Conservation (phyloP, 2,329 filamentous ascomycete species). For the Periconia sp. region DNA sequence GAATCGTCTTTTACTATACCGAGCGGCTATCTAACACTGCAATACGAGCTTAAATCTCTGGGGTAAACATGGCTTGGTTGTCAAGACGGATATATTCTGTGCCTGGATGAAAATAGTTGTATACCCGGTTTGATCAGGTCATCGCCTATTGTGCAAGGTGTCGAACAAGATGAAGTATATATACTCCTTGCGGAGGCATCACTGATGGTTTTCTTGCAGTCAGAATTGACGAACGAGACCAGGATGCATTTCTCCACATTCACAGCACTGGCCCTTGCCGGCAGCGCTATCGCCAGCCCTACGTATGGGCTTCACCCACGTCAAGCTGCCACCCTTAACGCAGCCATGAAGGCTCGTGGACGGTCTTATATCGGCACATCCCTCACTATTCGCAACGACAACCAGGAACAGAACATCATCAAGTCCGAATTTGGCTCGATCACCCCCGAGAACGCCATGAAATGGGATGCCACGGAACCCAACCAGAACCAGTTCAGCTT, state of each 20-base stretch:
- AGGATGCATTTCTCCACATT: background rate
- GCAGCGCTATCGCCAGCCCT: background rate
- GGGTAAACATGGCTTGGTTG: background rate
- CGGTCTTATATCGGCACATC: constrained; percentile 28
- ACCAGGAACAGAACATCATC: constrained; percentile 25
- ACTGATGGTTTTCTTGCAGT: background rate
- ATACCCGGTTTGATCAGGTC: background rate
- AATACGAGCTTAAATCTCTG: background rate
- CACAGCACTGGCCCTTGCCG: background rate
- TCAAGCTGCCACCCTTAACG: constrained; percentile 21
- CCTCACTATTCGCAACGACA: constrained; percentile 28
- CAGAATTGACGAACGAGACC: background rate
- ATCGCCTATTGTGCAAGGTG: background rate
- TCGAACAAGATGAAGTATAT: background rate
- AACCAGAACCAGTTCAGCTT: constrained; percentile 32
- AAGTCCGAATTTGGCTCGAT: constrained; percentile 31
- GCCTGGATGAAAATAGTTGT: background rate
- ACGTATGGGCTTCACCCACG: background rate
- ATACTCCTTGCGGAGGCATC: background rate
- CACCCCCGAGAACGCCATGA: constrained; percentile 26
- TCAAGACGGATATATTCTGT: background rate
- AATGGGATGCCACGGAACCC: constrained; percentile 38
- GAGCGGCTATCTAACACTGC: background rate
- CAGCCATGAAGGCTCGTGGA: constrained; percentile 24
- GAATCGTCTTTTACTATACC: background rate